Percentiles rank a stretch among this genome's conserved stretches.
Conservation (phyloP, 345 rosid species). For the Eucalyptus melliodora region DNA sequence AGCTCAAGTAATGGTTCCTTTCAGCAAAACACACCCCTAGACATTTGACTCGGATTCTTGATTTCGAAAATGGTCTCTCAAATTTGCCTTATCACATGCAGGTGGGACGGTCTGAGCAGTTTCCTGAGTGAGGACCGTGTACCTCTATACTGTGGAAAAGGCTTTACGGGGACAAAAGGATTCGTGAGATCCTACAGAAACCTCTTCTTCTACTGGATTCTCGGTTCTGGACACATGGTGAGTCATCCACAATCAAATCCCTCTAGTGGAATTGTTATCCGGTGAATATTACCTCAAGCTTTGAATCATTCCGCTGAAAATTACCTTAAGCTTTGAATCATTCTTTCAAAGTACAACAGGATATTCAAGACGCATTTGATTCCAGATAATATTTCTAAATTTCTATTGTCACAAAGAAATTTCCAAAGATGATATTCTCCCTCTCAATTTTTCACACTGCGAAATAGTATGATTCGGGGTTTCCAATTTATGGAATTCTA, state of each 20-base stretch:
- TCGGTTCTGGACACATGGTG: neutral
- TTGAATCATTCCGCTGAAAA: neutral
- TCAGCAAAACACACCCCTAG: neutral
- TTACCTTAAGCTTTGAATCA: no score
- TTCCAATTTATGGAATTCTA: neutral
- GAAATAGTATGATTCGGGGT: neutral
- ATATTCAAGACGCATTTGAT: no score
- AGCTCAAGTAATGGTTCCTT: slow-evolving; percentile 14
- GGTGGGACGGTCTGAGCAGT: slow-evolving; percentile 23
- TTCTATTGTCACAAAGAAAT: neutral
- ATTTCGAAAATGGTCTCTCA: neutral
- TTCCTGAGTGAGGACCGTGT: slow-evolving; percentile 1
- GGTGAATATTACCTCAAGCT: neutral
- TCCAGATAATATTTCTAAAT: neutral
- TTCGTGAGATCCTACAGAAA: neutral
- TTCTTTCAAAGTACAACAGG: no score
- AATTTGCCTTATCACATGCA: neutral
- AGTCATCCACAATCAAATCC: neutral
- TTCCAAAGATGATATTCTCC: neutral
- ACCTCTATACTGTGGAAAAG: slow-evolving; percentile 16
- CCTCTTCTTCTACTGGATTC: neutral
- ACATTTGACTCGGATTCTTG: neutral
- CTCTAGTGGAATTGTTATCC: neutral
- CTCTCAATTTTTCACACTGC: neutral
- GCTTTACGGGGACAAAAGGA: neutral